These are phyloP conservation scores for Dendrobium officinale DNA, from an alignment of 106 monocot species.

Conservation along the genomic window DNA sequence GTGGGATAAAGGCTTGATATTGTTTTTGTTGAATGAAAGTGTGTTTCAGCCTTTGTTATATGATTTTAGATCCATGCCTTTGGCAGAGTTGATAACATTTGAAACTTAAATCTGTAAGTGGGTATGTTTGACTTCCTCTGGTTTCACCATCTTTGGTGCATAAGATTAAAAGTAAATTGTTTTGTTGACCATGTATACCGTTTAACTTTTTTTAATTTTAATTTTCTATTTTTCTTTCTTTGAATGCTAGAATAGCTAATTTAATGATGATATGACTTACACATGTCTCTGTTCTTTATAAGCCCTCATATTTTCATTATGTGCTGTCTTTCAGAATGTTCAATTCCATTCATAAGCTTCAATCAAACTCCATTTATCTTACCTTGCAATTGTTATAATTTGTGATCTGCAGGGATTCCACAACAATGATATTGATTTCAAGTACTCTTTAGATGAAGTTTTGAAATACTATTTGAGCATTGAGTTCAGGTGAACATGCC, in stretches of 20 bases:
- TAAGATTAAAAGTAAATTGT: background rate
- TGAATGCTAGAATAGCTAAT: background rate
- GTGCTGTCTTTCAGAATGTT: background rate
- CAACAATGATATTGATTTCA: background rate
- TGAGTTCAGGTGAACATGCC: background rate
- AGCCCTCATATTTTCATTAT: background rate
- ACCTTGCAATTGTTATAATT: background rate
- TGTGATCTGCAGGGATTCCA: background rate
- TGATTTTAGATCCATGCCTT: background rate
- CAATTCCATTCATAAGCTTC: background rate
- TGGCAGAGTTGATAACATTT: background rate
- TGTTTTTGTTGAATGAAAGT: too few species aligned
- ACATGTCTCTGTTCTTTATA: background rate
- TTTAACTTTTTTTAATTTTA: background rate
- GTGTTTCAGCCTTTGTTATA: background rate
- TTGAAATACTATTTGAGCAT: background rate
- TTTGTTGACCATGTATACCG: background rate
- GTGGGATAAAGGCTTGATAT: too few species aligned
- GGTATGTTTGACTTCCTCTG: background rate
- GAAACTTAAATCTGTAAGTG: too few species aligned
- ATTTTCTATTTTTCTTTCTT: too few species aligned
- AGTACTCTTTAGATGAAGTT: background rate
- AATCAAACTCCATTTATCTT: background rate
- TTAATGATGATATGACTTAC: background rate
- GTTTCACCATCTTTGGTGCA: background rate